Base-by-base conservation (phyloP, 2,329 filamentous ascomycete species). In the Verticillium isaacii region DNA sequence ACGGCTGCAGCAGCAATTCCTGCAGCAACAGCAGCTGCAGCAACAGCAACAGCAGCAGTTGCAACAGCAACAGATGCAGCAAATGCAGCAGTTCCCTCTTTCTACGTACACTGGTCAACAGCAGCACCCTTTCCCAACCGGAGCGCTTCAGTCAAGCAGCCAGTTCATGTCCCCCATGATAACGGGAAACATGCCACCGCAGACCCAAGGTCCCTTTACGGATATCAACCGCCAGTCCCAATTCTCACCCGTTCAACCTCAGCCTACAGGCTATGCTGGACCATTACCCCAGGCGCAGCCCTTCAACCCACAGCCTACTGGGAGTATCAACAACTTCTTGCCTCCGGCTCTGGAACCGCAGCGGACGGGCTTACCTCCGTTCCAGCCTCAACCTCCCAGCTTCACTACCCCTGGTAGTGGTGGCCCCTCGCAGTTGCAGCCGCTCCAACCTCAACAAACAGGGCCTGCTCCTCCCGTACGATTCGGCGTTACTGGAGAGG, bases 401-500 rank as follows among this genome's bases (percentile, higher is more conserved):
- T 82, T 84, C 68, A 76, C 78, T n/a, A 17, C 37, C 12, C 37
- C 45, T 52, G 45, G 45, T 7, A 52, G 11, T 25, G 45, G 45
- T 25, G 19, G 45, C 57, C 66, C 74, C 75, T 65, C 72, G 74
- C 73, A 73, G 66, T 77, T 77, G 66, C 84, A 81, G 19, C 73
- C 77, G 60, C 68, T 81, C 66, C 72, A 78, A 66, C 77, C 80
- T 56, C 76, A 83, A 65, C 77, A 80, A 67, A 86, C 80, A 41
- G 82, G 80, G 1, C 95, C 95, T 7, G 82, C 94, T 23, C 95
- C 95, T 56, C 87, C 92, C 29, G 89, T 99, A 19, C 86, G 92
- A 63, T 99, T 99, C 73, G 95, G 95, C 45, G 88, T 96, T 39
- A 83, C 85, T 62, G 80, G 82, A 32, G 86, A 88, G 57, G 80